Evolutionary conservation across 1,139 yeast genomes (phyloP).

Genomic region (Pichia sp.): DNA sequence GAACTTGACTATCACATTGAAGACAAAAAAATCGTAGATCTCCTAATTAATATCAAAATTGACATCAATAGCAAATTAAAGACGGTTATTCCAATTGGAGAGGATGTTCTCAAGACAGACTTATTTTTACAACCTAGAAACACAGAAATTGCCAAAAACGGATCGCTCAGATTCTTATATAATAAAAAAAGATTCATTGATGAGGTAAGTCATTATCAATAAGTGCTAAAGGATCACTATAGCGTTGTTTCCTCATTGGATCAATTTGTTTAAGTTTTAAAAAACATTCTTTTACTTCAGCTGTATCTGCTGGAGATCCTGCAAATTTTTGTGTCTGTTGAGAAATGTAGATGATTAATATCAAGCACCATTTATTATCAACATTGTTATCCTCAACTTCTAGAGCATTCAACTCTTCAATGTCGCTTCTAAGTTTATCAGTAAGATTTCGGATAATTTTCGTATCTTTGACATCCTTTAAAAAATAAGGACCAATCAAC

Average conservation of each 20-base stretch:
- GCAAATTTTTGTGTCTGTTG: conserved; percentile 7
- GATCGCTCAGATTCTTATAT: conserved; percentile 27
- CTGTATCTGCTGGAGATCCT: neutral
- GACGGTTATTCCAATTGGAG: neutral
- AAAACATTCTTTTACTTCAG: conserved; percentile 21
- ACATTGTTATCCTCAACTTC: conserved; percentile 51
- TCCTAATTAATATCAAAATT: conserved; percentile 24
- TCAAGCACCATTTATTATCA: conserved; percentile 67
- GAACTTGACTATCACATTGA: conserved; percentile 17
- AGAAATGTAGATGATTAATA: conserved; percentile 39
- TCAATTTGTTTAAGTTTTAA: conserved; percentile 49
- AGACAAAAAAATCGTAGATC: conserved; percentile 17
- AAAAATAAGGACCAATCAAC: conserved; percentile 56
- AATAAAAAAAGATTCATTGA: conserved; percentile 21
- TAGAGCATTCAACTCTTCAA: conserved; percentile 50
- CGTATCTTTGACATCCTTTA: conserved; percentile 21
- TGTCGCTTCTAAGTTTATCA: conserved; percentile 23
- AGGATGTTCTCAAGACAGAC: conserved; percentile 16
- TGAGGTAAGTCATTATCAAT: conserved; percentile 17
- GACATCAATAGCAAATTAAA: conserved; percentile 13
- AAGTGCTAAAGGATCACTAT: conserved; percentile 22
- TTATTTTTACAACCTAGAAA: conserved; percentile 24
- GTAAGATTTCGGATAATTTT: conserved; percentile 22
- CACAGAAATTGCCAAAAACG: conserved; percentile 25
- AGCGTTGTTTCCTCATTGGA: conserved; percentile 62